phyloP scores from a whole-genome alignment of 164 flowering plant genomes.

The Nymphaea colorata region DNA sequence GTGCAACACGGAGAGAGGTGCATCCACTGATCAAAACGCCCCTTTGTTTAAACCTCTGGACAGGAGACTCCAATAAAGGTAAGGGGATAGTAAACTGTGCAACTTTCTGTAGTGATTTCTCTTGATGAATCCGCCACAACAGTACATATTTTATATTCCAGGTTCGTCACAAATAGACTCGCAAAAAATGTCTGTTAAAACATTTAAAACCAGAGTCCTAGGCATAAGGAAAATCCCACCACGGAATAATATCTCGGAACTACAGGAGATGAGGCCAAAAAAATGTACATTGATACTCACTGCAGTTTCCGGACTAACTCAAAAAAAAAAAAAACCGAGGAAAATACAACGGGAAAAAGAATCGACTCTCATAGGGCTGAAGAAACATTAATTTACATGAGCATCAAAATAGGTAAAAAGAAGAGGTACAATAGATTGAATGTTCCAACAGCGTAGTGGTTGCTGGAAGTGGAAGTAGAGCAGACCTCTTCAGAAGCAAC shows the following conservation, averaged over 20 bases:
- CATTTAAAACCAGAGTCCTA: too few relatives aligned
- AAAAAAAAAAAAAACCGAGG: not conserved
- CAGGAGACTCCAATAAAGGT: too few relatives aligned
- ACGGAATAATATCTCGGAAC: not conserved
- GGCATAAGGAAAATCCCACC: too few relatives aligned
- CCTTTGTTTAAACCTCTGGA: too few relatives aligned
- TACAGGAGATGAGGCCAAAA: not conserved
- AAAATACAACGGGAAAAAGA: not conserved
- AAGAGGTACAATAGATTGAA: not conserved
- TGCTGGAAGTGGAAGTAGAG: constrained; percentile 17
- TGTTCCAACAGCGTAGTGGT: constrained; percentile 10
- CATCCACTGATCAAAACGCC: too few relatives aligned
- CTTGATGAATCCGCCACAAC: too few relatives aligned
- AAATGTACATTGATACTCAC: not conserved
- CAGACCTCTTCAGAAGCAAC: not conserved
- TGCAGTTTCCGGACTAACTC: not conserved
- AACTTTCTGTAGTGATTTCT: too few relatives aligned
- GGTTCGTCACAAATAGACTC: too few relatives aligned
- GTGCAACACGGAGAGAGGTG: too few relatives aligned
- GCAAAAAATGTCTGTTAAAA: too few relatives aligned
- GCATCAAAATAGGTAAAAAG: constrained; percentile 2
- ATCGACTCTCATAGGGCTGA: not conserved
- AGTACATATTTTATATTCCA: too few relatives aligned
- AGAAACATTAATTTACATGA: not conserved
- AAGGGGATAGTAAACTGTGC: too few relatives aligned